Evolutionary conservation across 768 basidiomycete species (phyloP).

Genomic region (Brasilioporus rufonigricans): DNA sequence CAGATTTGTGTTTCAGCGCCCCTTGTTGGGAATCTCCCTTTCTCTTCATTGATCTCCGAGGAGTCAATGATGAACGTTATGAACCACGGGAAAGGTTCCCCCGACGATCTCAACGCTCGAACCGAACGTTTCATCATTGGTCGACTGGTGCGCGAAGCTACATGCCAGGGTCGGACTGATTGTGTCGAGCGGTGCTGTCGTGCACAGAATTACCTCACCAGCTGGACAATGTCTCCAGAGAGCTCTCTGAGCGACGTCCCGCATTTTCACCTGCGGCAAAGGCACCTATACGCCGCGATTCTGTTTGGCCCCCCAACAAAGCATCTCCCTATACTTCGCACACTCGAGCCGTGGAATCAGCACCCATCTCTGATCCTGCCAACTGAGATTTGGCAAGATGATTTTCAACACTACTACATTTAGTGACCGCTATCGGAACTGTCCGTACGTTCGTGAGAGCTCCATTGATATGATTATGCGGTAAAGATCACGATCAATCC

Average conservation of each 20-base stretch:
- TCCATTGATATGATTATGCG: constrained; percentile 22
- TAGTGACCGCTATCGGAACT: constrained; percentile 20
- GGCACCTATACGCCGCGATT: constrained; percentile 1
- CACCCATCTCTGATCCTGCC: constrained; percentile 20
- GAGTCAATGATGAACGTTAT: constrained; percentile 14
- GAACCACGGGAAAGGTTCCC: constrained; percentile 6
- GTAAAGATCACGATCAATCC: constrained; percentile 23
- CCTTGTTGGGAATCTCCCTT: constrained; percentile 11
- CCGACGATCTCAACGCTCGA: constrained; percentile 13
- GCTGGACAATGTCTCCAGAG: constrained; percentile 1
- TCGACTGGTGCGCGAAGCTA: constrained; percentile 6
- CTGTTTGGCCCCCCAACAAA: constrained; percentile 1
- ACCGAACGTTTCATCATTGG: constrained; percentile 2
- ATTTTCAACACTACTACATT: constrained; percentile 19
- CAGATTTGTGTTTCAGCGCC: constrained; percentile 14
- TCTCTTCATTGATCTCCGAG: constrained; percentile 26
- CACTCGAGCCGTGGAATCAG: constrained; percentile 18
- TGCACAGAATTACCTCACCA: not conserved
- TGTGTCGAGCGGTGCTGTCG: constrained; percentile 8
- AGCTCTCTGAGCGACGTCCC: not conserved
- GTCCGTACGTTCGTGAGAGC: constrained; percentile 28
- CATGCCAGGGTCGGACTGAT: constrained; percentile 15
- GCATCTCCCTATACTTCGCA: constrained; percentile 4
- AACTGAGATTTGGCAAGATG: constrained; percentile 20
- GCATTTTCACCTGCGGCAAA: not conserved